Base-by-base conservation (phyloP, 768 basidiomycete genomes). In the Plicaturopsis crispa region DNA sequence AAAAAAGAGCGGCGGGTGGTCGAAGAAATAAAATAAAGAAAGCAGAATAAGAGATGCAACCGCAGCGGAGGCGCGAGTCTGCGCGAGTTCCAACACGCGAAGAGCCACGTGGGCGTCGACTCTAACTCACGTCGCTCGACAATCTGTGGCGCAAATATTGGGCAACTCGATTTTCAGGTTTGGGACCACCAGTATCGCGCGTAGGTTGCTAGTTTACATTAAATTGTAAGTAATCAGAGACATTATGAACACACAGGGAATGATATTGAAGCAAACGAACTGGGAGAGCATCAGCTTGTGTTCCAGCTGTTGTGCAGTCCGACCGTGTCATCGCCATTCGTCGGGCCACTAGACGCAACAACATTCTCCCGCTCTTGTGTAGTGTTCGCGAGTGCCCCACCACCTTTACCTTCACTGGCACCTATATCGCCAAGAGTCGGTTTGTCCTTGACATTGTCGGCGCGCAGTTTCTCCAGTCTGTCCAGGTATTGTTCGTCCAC, bases 401-500 rank as follows among this genome's bases (percentile, higher is more conserved):
- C 61, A 18, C 53, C 53, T 36, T 66, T 66, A 14, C 57, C 60
- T 33, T 64, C 67, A n/a, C 56, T 33, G 18, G 51, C 50, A 18
- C 58, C 61, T 5, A 56, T 30, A 24, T 52, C 59, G n/a, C 57
- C 56, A 18, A 55, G 48, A 20, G 40, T 33, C 35, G 43, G 50
- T 60, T 80, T 81, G 17, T 63, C 61, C 57, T 90, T 84, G 19
- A 74, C 73, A 51, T 87, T 85, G 53, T 98, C 94, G 24, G 84
- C 82, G 14, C 96, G 75, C 39, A 89, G 52, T 24, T 62, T 66
- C 58, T 97, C 89, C 28, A 99, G 53, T 43, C 77, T 66, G 24
- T 65, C 57, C 34, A 99, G 67, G 63, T 99, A 98, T 32, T 53
- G 69, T 47, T 88, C 84, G 49, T 87, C 80, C 18, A 99, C 84